Percentiles rank a stretch among this genome's conserved stretches.
Evolutionary conservation across 1,139 yeast species (phyloP).

Genomic region (Taphrina populina): DNA sequence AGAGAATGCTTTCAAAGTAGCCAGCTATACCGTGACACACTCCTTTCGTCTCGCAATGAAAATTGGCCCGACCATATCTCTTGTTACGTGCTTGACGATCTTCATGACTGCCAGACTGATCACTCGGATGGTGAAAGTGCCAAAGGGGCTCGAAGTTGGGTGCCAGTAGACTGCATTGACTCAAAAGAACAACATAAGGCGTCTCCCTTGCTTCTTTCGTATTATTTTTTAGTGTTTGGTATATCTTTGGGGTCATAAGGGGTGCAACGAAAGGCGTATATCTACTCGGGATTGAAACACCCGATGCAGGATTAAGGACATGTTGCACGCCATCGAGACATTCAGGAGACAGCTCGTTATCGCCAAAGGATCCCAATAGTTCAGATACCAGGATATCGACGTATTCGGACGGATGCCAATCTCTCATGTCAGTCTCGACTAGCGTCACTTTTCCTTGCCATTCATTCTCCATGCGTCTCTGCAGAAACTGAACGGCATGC

Average conservation of each 20-base stretch:
- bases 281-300: conserved; percentile 63
- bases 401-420: conserved; percentile 48
- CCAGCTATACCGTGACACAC: conserved; percentile 74
- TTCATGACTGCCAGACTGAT: conserved; percentile 28
- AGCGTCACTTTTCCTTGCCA: conserved; percentile 57
- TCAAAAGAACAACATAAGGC: conserved; percentile 62
- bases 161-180: conserved; percentile 52
- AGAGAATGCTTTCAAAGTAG: conserved; percentile 65
- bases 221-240: conserved; percentile 44
- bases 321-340: conserved; percentile 51
- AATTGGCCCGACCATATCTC: conserved; percentile 45
- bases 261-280: conserved; percentile 67
- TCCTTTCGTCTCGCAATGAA: conserved; percentile 51
- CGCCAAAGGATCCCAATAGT: conserved; percentile 84
- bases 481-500: conserved; percentile 53
- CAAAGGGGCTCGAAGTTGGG: conserved; percentile 50
- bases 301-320: conserved; percentile 42
- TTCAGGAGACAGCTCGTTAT: conserved; percentile 86
- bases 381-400: conserved; percentile 72
- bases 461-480: conserved; percentile 47
- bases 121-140: conserved; percentile 55
- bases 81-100: conserved; percentile 41
- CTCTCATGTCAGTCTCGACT: conserved; percentile 58
- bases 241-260: conserved; percentile 56
- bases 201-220: conserved; percentile 46